Base-by-base conservation (phyloP, 768 basidiomycete genomes). In the Termitomyces eurrhizus region DNA sequence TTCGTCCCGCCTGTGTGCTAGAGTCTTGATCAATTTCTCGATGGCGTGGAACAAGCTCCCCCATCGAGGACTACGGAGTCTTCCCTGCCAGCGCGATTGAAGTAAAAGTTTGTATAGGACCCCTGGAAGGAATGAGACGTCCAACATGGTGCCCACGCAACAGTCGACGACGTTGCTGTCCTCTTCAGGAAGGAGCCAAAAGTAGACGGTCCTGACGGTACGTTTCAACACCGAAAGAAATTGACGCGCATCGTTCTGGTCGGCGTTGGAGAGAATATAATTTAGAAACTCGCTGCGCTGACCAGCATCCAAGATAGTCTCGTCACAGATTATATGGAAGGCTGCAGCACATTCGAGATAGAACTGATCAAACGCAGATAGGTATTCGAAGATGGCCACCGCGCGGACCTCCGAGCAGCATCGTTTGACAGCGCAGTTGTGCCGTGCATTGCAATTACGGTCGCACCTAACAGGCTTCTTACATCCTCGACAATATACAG, bases 321-420 rank as follows among this genome's bases (percentile, higher is more conserved):
- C 29, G n/a, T 12, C 3, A n/a, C 16, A 13, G 29, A 42, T 41
- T 7, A 7, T 7, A 16, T 41, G 36, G 32, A 54, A 46, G n/a
- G 36, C 13, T 13, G 16, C 6, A 41, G 45, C 14, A 4, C 32
- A 3, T 2, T 9, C 8, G 24, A 59, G 48, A n/a, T 48, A 63
- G 2, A 33, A 32, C 9, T 42, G n/a, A 52, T 60, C 62, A 33
- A 60, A 63, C 2, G 24, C 35, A 37, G 58, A 52, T 18, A 63
- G 45, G 8, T 53, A 51, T 54, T 63, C 58, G 24, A 60, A 63
- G n/a, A 63, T 57, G 0, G 59, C 59, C 45, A 63, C 18, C 24
- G 56, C 62, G 37, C 62, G 62, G 14, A 54, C 58, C 13, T 60
- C 48, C 2, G 59, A 45, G 24, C 62, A 60, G 7, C 62, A 60